phyloP scores from a whole-genome alignment of 768 basidiomycete genomes.

The Lactifluus echinatus region DNA sequence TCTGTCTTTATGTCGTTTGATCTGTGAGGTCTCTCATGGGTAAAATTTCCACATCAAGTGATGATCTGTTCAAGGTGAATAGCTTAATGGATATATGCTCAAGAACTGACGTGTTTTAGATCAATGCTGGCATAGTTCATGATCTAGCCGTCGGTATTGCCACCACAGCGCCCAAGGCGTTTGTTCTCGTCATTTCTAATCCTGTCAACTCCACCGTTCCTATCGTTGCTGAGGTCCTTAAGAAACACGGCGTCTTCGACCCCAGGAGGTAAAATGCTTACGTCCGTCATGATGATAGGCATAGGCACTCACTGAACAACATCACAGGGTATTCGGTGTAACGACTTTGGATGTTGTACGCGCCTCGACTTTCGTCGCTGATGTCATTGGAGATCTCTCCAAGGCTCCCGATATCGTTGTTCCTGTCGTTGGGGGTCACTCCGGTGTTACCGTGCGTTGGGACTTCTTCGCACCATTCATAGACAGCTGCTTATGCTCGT shows the following conservation, averaged over 20 bases:
- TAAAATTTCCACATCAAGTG: constrained; percentile 39
- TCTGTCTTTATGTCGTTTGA: background rate
- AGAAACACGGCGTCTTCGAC: constrained; percentile 85
- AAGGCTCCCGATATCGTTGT: constrained; percentile 57
- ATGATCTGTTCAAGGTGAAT: constrained; percentile 89
- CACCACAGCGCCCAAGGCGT: constrained; percentile 74
- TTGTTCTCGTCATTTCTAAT: constrained; percentile 95
- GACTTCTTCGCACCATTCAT: background rate
- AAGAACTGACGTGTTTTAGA: constrained; percentile 38
- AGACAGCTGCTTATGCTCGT: background rate
- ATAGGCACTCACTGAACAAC: background rate
- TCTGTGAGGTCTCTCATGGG: constrained; percentile 6
- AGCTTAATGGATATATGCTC: background rate
- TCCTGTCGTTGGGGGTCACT: constrained; percentile 93
- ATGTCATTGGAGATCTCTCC: constrained; percentile 58
- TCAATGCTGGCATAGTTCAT: constrained; percentile 95
- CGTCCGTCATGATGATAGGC: background rate
- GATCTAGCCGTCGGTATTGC: constrained; percentile 91
- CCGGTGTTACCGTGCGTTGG: constrained; percentile 69
- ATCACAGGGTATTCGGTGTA: constrained; percentile 85
- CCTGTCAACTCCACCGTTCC: constrained; percentile 99
- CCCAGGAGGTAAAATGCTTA: constrained; percentile 62
- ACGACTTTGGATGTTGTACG: constrained; percentile 97
- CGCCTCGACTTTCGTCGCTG: constrained; percentile 91
- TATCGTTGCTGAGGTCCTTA: constrained; percentile 91